Conservation (phyloP, 345 rosid genomes). For the Eucalyptus polybractea region DNA sequence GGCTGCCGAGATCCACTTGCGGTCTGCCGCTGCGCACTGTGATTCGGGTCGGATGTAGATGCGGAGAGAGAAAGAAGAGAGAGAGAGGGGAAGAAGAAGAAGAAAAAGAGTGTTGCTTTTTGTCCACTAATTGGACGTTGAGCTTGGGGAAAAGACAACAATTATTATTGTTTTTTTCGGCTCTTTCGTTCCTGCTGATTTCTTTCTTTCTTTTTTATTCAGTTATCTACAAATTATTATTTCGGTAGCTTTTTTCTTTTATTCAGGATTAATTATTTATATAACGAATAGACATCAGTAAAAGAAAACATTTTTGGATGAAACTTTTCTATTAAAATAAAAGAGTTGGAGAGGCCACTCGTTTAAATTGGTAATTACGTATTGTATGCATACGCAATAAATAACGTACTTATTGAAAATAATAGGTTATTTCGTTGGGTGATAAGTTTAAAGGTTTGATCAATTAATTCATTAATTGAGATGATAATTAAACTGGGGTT, state of each 20-base stretch:
- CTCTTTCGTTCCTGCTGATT: no score
- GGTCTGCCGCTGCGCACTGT: background rate
- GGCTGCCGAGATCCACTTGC: background rate
- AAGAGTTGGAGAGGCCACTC: background rate
- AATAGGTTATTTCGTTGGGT: no score
- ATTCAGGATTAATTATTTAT: background rate
- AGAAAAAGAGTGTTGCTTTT: background rate
- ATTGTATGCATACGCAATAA: no score
- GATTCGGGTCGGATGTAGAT: background rate
- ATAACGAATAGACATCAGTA: background rate
- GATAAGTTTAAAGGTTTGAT: background rate
- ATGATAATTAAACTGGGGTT: background rate
- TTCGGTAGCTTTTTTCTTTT: background rate
- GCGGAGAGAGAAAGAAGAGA: background rate
- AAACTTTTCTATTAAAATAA: background rate
- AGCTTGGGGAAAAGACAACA: background rate
- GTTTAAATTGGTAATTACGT: background rate
- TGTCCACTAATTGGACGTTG: background rate
- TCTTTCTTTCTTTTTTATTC: background rate
- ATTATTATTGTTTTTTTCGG: no score
- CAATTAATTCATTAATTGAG: background rate
- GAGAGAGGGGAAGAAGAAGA: background rate
- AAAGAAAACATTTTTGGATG: background rate
- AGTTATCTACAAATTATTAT: no score
- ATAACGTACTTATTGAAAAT: background rate